These are phyloP conservation scores for Termitomyces titanicus DNA, from an alignment of 768 basidiomycete genomes.

Conservation along the genomic window DNA sequence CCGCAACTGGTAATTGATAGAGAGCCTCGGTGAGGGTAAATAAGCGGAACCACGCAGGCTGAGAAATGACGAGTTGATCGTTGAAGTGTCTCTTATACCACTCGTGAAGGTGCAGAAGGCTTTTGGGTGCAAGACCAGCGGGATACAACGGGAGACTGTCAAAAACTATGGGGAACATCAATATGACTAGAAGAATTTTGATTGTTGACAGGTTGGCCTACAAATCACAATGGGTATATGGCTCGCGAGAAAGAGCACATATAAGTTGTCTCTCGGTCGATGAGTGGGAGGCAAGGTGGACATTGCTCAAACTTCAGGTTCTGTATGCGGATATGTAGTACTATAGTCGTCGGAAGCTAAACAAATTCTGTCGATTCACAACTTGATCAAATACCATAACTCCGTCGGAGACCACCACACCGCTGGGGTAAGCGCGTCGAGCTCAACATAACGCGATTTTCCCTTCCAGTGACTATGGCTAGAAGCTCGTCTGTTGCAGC, in stretches of 20 bases:
- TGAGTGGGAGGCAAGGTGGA: constrained; percentile 9
- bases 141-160: constrained; percentile 20
- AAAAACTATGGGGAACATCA: constrained; percentile 11
- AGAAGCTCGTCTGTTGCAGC: constrained; percentile 2
- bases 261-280: constrained; percentile 14
- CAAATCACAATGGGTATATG: constrained; percentile 16
- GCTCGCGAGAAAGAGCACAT: constrained; percentile 16
- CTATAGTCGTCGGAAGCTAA: no score
- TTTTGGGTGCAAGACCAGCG: constrained; percentile 10
- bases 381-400: background rate
- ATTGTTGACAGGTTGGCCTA: background rate
- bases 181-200: background rate
- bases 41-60: constrained; percentile 20
- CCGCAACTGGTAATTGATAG: constrained; percentile 19
- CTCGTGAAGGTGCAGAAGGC: constrained; percentile 15
- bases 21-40: constrained; percentile 18
- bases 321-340: no score
- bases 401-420: no score
- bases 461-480: background rate
- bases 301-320: background rate
- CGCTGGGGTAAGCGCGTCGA: constrained; percentile 3
- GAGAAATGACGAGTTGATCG: constrained; percentile 19
- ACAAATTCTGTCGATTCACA: background rate
- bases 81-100: constrained; percentile 18
- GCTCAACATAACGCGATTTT: background rate